A percentile compares a stretch with the other conserved stretches of the same genome.
Evolutionary conservation across 164 flowering plant species (phyloP).

Genomic region (Vitis rupestris): DNA sequence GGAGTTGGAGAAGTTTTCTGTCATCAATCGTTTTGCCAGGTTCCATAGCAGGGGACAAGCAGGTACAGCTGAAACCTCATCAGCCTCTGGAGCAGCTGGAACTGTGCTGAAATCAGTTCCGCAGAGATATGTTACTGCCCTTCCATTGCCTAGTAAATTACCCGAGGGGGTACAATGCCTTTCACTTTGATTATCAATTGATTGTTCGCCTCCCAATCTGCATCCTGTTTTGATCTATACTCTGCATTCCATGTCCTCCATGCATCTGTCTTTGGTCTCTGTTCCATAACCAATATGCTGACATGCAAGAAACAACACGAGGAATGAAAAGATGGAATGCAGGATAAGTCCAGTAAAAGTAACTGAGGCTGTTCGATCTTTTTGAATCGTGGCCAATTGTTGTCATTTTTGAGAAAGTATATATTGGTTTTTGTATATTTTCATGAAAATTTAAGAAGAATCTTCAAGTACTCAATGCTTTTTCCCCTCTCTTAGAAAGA

Average conservation of each 20-base stretch:
- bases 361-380: conserved; percentile 10
- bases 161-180: conserved; percentile 60
- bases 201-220: conserved; percentile 10
- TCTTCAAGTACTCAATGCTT: conserved; percentile 3
- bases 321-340: conserved; percentile 9
- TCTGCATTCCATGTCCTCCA: conserved; percentile 7
- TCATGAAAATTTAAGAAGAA: conserved; percentile 13
- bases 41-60: conserved; percentile 56
- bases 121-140: conserved; percentile 51
- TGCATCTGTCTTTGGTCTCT: conserved; percentile 2
- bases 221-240: conserved; percentile 7
- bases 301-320: background rate
- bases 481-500: conserved; percentile 5
- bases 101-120: conserved; percentile 21
- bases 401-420: conserved; percentile 28
- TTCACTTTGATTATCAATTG: conserved; percentile 38
- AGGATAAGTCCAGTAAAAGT: conserved; percentile 1
- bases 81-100: conserved; percentile 22
- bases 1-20: conserved; percentile 68
- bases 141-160: conserved; percentile 45
- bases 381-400: conserved; percentile 15
- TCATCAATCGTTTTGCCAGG: conserved; percentile 82
- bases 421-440: conserved; percentile 26
- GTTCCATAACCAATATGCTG: conserved; percentile 12
- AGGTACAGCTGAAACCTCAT: conserved; percentile 37